Evolutionary conservation across 257 asterid genomes (phyloP).

Genomic region (Solanum pinnatisectum): DNA sequence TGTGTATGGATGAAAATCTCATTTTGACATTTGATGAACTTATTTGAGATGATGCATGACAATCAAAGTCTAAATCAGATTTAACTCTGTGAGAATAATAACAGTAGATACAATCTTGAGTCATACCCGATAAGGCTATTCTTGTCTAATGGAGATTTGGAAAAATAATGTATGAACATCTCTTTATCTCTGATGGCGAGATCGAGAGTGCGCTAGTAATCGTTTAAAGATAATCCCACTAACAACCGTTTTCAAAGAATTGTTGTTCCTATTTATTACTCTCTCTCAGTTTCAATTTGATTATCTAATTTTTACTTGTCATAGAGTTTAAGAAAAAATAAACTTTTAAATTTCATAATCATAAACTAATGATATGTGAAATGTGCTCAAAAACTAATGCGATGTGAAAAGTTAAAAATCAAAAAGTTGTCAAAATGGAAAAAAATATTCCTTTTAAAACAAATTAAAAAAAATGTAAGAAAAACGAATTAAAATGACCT

Average conservation of each 20-base stretch:
- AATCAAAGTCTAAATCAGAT: neutral
- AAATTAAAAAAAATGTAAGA: too few species aligned
- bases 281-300: too few species aligned
- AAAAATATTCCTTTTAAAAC: too few species aligned
- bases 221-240: neutral
- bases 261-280: neutral
- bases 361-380: too few species aligned
- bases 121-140: neutral
- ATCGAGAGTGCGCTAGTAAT: neutral
- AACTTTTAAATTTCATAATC: neutral
- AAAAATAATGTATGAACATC: neutral
- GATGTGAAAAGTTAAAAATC: too few species aligned
- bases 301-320: neutral
- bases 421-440: too few species aligned
- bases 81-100: neutral
- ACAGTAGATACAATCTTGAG: neutral
- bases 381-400: too few species aligned
- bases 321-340: too few species aligned
- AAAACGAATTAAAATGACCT: neutral
- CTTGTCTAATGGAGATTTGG: neutral
- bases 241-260: neutral
- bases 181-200: neutral
- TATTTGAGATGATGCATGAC: neutral
- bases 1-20: too few species aligned
- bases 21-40: too few species aligned